Base-by-base conservation (phyloP, 345 rosid genomes). In the Gossypium longicalyx region DNA sequence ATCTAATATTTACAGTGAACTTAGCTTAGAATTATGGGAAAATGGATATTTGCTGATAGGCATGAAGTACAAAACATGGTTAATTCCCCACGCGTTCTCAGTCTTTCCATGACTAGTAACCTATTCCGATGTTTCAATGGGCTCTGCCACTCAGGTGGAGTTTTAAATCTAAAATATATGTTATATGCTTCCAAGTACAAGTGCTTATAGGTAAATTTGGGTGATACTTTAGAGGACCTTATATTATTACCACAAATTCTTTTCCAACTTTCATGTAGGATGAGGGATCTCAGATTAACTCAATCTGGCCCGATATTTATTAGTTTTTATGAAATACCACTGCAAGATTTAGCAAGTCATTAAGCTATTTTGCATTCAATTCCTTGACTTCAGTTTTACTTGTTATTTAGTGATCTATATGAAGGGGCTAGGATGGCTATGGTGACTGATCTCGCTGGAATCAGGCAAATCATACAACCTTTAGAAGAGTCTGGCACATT, bases 381-480 rank as follows among this genome's bases (percentile, higher is more conserved):
- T 73, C 19, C 49, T 54, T 78, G 54, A 81, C 76, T 73, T 71
- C 2, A 57, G 60, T 41, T 43, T 73, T 72, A 60, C 19, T 66
- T 1, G 63, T 48, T 76, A 29, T 81, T 76, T 58, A 92, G 98
- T 78, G 98, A 94, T 84, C 86, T 92, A 58, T 94, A 94, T 43
- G 98, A 94, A 84, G 98, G 98, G 65, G 84, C 98, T 25, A 82
- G 98, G 65, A 88, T 85, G 84, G 97, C 98, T 2, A 86, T 79
- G 77, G 84, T 80, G 65, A 79, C 86, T 8, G 98, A 94, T 83
- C 81, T 92, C 38, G 49, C 83, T 70, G 98, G 98, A 74, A 94
- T 92, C 58, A 92, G 83, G 84, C 86, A 86, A 62, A 77, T 92
- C 61, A 74, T 94, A 76, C 85, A 80, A 74, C 97, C 98, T 67